phyloP scores from a whole-genome alignment of 148 eudicot species.

The Mesembryanthemum crystallinum region DNA sequence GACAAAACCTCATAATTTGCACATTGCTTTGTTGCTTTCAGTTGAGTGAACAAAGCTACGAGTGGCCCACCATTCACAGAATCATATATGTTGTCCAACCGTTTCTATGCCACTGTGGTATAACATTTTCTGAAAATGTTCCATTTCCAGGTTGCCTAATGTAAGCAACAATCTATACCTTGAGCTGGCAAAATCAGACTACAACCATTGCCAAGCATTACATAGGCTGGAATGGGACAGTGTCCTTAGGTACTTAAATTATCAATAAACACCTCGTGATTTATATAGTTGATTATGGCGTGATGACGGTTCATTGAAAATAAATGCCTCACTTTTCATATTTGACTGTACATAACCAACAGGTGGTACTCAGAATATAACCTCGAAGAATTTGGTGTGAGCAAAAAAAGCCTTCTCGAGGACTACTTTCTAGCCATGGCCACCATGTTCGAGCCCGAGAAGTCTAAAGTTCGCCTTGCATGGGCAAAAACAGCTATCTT shows the following conservation, averaged over 20 bases:
- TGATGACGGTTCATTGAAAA: too few species aligned
- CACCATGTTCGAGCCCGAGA: conserved; percentile 66
- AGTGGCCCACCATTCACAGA: too few species aligned
- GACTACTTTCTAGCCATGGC: conserved; percentile 63
- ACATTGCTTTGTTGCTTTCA: too few species aligned
- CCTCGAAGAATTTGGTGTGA: conserved; percentile 44
- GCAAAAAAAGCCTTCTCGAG: conserved; percentile 45
- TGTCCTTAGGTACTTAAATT: conserved; percentile 59
- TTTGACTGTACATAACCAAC: background rate
- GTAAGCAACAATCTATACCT: conserved; percentile 68
- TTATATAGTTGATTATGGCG: too few species aligned
- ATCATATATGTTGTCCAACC: too few species aligned
- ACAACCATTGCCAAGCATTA: conserved; percentile 57
- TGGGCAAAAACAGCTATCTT: conserved; percentile 73
- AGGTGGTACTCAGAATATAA: conserved; percentile 67
- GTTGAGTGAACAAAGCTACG: too few species aligned
- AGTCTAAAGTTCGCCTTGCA: conserved; percentile 54
- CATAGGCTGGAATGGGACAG: conserved; percentile 65
- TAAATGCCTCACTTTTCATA: too few species aligned
- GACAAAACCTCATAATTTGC: too few species aligned
- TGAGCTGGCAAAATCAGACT: conserved; percentile 83
- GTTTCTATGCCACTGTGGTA: too few species aligned
- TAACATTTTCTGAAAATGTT: background rate
- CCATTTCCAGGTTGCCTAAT: conserved; percentile 56
- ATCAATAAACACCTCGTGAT: too few species aligned